Base-by-base conservation (phyloP, 1,284 basidiomycete species). In the Pseudozyma pruni region DNA sequence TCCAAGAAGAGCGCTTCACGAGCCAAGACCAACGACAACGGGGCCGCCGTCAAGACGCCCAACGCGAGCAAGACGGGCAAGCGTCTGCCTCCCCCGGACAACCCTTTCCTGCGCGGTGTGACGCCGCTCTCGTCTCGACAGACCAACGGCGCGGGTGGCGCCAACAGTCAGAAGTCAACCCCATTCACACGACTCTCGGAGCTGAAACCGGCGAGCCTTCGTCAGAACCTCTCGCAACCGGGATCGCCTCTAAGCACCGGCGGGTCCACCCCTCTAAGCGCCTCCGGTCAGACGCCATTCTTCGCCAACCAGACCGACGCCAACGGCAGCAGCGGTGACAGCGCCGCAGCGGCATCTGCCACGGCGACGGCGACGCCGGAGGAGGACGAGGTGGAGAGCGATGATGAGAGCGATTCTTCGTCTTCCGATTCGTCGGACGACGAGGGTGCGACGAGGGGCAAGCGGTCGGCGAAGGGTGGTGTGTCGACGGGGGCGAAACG, bases 171-270 rank as follows among this genome's bases (percentile, higher is more conserved):
- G 14, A 63, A 63, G 38, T 48, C 69, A 16, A 59, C 71, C 5
- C 46, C 72, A 0, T 75, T 75, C 23, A 60, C 63, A 11, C 60
- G 72, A 13, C 49, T 77, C 10, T 75, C 75, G 27, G 73, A 77
- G 6, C 73, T 77, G 8, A 62, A 66, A 4, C 75, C 75, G 4
- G 56, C 68, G 0, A 56, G 52, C 3, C 45, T 77, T 27, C 75
- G 75, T 16, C 69, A 72, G 34, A 68, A 68, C 16, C 38, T 75
- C 6, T 77, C 75, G 41, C 73, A 64, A 43, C 64, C 68, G 3
- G 61, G 63, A 16, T 68, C 62, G 43, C 64, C 73, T 11, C 33
- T 60, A 38, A 60, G 60, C 43, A 57, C 55, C 1, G 67, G 60
- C 9, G 56, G 52, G 6, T 49, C 55, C 23, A 55, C 58, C 6